Evolutionary conservation across 495 filamentous ascomycete genomes (phyloP), one percentile per base, ranked within the genome.

Genomic region (Penicilliopsis zonata): DNA sequence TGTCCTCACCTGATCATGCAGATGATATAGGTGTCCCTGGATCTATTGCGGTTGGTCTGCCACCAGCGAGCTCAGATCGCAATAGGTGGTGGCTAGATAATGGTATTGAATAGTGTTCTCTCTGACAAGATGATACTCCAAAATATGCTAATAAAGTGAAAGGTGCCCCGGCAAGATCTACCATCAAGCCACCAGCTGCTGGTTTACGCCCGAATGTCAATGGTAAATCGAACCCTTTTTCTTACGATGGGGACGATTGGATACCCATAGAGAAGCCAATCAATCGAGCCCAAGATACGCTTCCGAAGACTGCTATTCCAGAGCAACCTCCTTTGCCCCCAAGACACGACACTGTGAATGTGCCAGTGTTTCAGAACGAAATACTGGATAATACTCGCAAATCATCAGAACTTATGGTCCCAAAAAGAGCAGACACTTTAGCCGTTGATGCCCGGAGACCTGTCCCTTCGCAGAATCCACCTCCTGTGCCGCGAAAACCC

Each of bases 1-100:
- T 52, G 5, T 61, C 62, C 14, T 53, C 57, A 30, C 54, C 70
- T 19, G 43, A 72, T 28, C 72, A 82, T 27, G 63, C 66, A 0
- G 78, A 86, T 21, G 78, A 86, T 37, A 82, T 86, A 38, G 80
- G 86, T 37, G 55, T 79, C 8, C 81, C 82, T 46, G 76, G 82
- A 26, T 64, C 81, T 2, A 78, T 90, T 35, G 75, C 85, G 39
- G 76, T 80, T 2, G 84, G 78, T 9, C 60, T 94, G 10, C 90
- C 92, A 12, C 77, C 86, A 24, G 80, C 92, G 10, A 95, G 87
- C 50, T 93, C 86, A 3, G 86, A 95, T 47, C 67, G 71, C 20
- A 70, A 76, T 37, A 93, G 84, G 57, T 98, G 90, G 90, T 98
- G 90, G 90, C 62, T 96, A 17, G 81, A 93, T 31, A 82, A 85